These are phyloP conservation scores for Coemansia sp. DNA, from an alignment of 192 early-diverging fungal species.

Conservation along the genomic window DNA sequence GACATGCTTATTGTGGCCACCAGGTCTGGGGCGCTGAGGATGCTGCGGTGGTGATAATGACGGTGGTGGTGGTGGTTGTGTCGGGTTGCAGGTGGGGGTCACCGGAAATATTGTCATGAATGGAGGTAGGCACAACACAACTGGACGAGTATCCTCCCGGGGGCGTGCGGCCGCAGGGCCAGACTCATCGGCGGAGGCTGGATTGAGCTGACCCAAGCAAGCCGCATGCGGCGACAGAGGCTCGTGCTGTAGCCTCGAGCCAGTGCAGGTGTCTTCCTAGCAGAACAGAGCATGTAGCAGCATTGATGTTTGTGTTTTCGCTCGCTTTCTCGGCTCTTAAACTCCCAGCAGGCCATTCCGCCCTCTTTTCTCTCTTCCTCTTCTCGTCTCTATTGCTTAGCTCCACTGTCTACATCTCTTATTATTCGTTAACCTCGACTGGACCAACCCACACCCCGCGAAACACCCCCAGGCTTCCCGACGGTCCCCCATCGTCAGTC, in stretches of 20 bases:
- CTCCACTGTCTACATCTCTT: neutral
- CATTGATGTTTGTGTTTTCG: slow-evolving; percentile 9
- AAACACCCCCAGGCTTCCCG: neutral
- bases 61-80: neutral
- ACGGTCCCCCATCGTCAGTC: neutral
- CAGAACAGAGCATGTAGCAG: neutral
- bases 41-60: neutral
- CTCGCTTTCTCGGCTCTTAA: slow-evolving; percentile 8
- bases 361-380: slow-evolving; percentile 8
- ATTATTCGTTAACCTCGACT: slow-evolving; percentile 4
- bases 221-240: neutral
- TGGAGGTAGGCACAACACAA: neutral
- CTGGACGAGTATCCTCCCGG: neutral
- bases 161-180: neutral
- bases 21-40: neutral
- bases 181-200: neutral
- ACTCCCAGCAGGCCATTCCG: slow-evolving; percentile 3
- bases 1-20: neutral
- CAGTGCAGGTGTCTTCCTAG: neutral
- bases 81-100: neutral
- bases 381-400: no score
- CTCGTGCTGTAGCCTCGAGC: neutral
- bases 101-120: slow-evolving; percentile 2
- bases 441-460: neutral
- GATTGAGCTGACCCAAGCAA: slow-evolving; percentile 5